Conservation (phyloP, 805 yeast species). For the Kuraishia floccosa region DNA sequence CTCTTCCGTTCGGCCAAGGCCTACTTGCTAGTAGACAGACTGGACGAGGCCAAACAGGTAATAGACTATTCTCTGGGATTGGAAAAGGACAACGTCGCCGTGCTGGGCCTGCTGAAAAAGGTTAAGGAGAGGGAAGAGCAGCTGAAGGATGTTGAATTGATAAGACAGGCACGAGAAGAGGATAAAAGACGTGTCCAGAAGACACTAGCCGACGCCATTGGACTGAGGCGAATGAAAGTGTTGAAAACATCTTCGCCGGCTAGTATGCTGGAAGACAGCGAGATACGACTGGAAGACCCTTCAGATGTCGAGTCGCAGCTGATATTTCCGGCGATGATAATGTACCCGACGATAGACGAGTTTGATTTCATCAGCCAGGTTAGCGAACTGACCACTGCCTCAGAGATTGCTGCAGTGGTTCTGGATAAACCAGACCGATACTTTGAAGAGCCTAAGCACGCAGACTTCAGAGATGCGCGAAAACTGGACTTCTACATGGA, state of each 20-base stretch:
- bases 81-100: conserved; percentile 48
- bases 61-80: conserved; percentile 51
- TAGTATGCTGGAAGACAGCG: conserved; percentile 41
- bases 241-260: conserved; percentile 42
- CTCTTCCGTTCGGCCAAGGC: conserved; percentile 80
- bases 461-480: conserved; percentile 43
- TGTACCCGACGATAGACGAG: conserved; percentile 78
- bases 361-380: conserved; percentile 72
- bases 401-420: conserved; percentile 49
- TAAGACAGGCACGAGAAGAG: conserved; percentile 21
- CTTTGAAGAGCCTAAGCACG: conserved; percentile 53
- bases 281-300: conserved; percentile 48
- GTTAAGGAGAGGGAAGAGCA: conserved; percentile 19
- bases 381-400: conserved; percentile 60
- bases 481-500: conserved; percentile 71
- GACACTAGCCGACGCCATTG: conserved; percentile 47
- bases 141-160: conserved; percentile 15
- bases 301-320: conserved; percentile 66
- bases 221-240: conserved; percentile 42
- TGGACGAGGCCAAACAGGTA: conserved; percentile 63
- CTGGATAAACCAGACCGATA: conserved; percentile 59
- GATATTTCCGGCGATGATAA: conserved; percentile 66
- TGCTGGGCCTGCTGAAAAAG: conserved; percentile 31
- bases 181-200: conserved; percentile 27
- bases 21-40: conserved; percentile 51